These are phyloP conservation scores for Stropharia rugosoannulata DNA, from an alignment of 768 basidiomycete genomes.

Conservation along the genomic window DNA sequence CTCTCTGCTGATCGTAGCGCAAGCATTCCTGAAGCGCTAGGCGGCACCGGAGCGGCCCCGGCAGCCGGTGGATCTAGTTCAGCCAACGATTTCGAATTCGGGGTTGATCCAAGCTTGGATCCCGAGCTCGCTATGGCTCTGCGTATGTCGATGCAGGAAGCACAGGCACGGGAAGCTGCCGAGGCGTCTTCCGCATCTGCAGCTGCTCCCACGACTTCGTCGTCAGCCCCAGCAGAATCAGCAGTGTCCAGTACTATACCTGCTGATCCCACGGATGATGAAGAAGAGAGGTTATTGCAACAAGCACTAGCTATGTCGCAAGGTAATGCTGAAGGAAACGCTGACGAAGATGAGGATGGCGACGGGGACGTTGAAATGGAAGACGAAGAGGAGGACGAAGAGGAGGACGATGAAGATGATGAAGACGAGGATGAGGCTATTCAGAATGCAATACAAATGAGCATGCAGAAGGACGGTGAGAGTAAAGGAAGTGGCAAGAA, in stretches of 20 bases:
- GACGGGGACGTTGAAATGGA: slow-evolving; percentile 67
- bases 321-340: slow-evolving; percentile 68
- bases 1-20: slow-evolving; percentile 72
- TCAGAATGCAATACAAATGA: slow-evolving; percentile 89
- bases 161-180: slow-evolving; percentile 71
- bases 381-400: slow-evolving; percentile 54
- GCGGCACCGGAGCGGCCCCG: slow-evolving; percentile 41
- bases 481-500: slow-evolving; percentile 37
- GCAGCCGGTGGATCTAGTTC: slow-evolving; percentile 44
- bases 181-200: slow-evolving; percentile 43
- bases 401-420: slow-evolving; percentile 64
- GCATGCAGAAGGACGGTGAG: slow-evolving; percentile 68
- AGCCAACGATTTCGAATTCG: slow-evolving; percentile 72
- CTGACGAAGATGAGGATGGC: slow-evolving; percentile 68
- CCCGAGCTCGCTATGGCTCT: slow-evolving; percentile 98
- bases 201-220: slow-evolving; percentile 29
- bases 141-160: slow-evolving; percentile 97
- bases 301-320: slow-evolving; percentile 78
- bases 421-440: slow-evolving; percentile 78
- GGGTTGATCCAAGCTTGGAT: slow-evolving; percentile 92
- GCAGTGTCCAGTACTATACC: slow-evolving; percentile 27
- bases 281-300: slow-evolving; percentile 77
- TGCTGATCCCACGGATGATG: slow-evolving; percentile 54
- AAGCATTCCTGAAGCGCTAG: slow-evolving; percentile 66
- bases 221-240: slow-evolving; percentile 24